Evolutionary conservation across 345 rosid species (phyloP).

Genomic region (Citrus cavaleriei): DNA sequence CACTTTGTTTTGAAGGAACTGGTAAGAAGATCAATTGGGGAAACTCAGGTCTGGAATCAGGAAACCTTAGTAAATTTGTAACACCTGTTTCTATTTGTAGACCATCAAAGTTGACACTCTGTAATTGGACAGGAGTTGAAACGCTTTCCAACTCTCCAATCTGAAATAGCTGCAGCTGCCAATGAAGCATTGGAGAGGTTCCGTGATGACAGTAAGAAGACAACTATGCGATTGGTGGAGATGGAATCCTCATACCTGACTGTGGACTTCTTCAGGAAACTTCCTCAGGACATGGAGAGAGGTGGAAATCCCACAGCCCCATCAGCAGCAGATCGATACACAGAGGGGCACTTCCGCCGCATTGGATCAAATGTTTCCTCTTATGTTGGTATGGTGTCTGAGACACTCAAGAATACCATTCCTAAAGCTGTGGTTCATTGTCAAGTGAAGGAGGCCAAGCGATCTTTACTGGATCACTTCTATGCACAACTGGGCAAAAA

Average conservation of each 20-base stretch:
- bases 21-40: conserved; percentile 52
- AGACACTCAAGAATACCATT: conserved; percentile 45
- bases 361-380: conserved; percentile 57
- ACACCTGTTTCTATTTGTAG: background rate
- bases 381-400: conserved; percentile 56
- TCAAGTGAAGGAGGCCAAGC: conserved; percentile 62
- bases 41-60: conserved; percentile 48
- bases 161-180: conserved; percentile 47
- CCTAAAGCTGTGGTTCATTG: conserved; percentile 71
- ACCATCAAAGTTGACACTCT: background rate
- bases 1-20: conserved; percentile 60
- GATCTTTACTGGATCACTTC: conserved; percentile 46
- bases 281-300: conserved; percentile 50
- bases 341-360: conserved; percentile 52
- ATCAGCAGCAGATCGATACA: conserved; percentile 29
- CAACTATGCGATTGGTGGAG: conserved; percentile 52
- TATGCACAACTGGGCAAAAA: conserved; percentile 46
- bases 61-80: background rate
- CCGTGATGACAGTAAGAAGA: conserved; percentile 55
- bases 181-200: conserved; percentile 51
- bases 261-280: conserved; percentile 60
- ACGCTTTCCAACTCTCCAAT: conserved; percentile 64
- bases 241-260: conserved; percentile 76
- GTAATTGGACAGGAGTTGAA: conserved; percentile 47
- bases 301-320: conserved; percentile 37